Conservation (phyloP, 192 early-diverging fungal genomes). For the Gryganskiella cystojenkinii region DNA sequence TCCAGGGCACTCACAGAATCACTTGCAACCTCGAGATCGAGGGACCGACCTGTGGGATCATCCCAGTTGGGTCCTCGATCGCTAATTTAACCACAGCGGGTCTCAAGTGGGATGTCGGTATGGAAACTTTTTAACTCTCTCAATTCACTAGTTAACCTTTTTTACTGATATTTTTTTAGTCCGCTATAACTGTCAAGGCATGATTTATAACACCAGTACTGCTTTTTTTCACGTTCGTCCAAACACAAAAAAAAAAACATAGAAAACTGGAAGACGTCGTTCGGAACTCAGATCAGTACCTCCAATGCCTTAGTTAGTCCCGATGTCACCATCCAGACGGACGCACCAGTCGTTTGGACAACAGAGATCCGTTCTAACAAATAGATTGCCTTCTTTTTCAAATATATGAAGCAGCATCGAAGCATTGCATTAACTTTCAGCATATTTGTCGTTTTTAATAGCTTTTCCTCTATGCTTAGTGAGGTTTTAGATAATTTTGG, state of each 20-base stretch:
- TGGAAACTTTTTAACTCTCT: conserved; percentile 6
- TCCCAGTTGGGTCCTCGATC: conserved; percentile 78
- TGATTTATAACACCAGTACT: not conserved
- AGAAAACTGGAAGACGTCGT: conserved; percentile 60
- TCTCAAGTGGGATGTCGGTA: conserved; percentile 88
- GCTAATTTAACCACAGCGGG: conserved; percentile 77
- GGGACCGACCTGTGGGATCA: conserved; percentile 89
- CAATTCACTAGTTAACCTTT: not conserved
- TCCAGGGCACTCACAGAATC: conserved; percentile 78
- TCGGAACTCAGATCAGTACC: conserved; percentile 85
- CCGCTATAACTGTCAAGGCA: not conserved
- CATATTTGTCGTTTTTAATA: too few relatives aligned
- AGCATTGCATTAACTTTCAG: too few relatives aligned
- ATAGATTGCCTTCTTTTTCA: too few relatives aligned
- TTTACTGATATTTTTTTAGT: conserved; percentile 7
- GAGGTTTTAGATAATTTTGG: too few relatives aligned
- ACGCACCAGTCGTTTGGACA: conserved; percentile 84
- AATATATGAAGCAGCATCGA: too few relatives aligned
- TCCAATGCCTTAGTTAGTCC: conserved; percentile 79
- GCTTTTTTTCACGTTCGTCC: too few relatives aligned
- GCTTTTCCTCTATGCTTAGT: too few relatives aligned
- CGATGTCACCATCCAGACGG: conserved; percentile 73
- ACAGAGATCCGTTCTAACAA: conserved; percentile 64
- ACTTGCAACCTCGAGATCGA: conserved; percentile 69
- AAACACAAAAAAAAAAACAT: too few relatives aligned